phyloP scores from a whole-genome alignment of 2,329 filamentous ascomycete species.

The Aureobasidium mangrovei region DNA sequence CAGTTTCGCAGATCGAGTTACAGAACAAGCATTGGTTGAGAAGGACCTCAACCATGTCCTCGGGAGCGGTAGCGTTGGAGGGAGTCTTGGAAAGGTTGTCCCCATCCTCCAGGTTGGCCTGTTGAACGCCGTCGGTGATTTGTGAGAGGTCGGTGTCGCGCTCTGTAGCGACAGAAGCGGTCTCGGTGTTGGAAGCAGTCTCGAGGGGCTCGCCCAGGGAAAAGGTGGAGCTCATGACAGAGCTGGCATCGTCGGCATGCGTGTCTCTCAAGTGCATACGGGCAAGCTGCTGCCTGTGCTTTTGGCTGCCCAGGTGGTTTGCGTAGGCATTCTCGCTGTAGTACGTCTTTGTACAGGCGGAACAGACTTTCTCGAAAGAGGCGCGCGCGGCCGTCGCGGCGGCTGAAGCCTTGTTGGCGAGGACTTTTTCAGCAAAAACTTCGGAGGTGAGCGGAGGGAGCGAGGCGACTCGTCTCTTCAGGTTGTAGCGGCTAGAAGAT shows the following conservation, averaged over 20 bases:
- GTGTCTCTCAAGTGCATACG: conserved; percentile 31
- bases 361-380: conserved; percentile 75
- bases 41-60: conserved; percentile 32
- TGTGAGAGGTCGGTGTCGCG: conserved; percentile 57
- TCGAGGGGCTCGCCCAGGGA: conserved; percentile 74
- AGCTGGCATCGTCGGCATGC: conserved; percentile 61
- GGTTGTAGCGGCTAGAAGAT: conserved; percentile 71
- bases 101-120: conserved; percentile 46
- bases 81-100: conserved; percentile 18
- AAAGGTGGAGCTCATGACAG: conserved; percentile 83
- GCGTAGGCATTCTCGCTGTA: conserved; percentile 93
- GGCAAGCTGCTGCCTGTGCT: conserved; percentile 66
- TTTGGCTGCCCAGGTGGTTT: conserved; percentile 85
- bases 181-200: conserved; percentile 30
- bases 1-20: conserved; percentile 69
- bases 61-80: conserved; percentile 21
- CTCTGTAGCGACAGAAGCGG: conserved; percentile 34
- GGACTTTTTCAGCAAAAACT: conserved; percentile 88
- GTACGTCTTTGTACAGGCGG: conserved; percentile 81
- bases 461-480: conserved; percentile 86
- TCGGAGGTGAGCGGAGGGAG: conserved; percentile 87
- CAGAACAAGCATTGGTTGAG: conserved; percentile 73
- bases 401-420: conserved; percentile 78
- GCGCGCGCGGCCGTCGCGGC: conserved; percentile 80
- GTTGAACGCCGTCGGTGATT: conserved; percentile 69